Conservation (phyloP, 768 basidiomycete species). For the Lactarius psammicola region DNA sequence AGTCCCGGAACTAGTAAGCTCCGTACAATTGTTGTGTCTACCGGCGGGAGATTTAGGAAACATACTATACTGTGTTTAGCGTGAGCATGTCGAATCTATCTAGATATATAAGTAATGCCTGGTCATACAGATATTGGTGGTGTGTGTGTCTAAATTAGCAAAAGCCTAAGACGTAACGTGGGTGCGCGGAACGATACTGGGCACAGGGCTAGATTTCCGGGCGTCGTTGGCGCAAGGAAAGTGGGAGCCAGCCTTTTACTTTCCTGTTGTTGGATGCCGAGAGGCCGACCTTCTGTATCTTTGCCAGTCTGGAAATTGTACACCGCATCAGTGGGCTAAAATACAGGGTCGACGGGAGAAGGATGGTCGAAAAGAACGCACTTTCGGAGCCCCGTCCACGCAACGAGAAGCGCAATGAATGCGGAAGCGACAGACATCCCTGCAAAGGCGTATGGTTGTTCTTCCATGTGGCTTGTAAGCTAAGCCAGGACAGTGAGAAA, state of each 20-base stretch:
- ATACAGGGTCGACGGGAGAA: constrained; percentile 24
- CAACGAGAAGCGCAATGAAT: constrained; percentile 57
- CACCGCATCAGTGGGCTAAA: not conserved
- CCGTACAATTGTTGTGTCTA: not conserved
- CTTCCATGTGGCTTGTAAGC: constrained; percentile 76
- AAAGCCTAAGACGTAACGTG: not conserved
- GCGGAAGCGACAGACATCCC: constrained; percentile 59
- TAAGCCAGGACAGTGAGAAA: constrained; percentile 33
- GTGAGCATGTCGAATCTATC: not conserved
- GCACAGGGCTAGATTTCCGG: constrained; percentile 3
- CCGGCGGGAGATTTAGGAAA: not conserved
- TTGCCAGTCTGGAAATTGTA: constrained; percentile 40
- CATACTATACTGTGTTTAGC: not conserved
- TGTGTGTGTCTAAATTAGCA: constrained; percentile 22
- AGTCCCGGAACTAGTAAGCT: not conserved
- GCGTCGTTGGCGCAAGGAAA: constrained; percentile 14
- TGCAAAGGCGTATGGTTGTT: constrained; percentile 70
- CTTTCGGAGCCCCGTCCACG: constrained; percentile 66
- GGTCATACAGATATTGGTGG: constrained; percentile 24
- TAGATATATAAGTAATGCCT: constrained; percentile 21
- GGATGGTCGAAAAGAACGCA: constrained; percentile 34
- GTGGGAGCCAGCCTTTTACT: constrained; percentile 11
- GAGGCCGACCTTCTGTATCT: constrained; percentile 29
- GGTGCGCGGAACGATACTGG: not conserved
- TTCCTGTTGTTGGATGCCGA: constrained; percentile 19